phyloP scores from a whole-genome alignment of 352 stramenopile species.

The Globisporangium orthogonon region DNA sequence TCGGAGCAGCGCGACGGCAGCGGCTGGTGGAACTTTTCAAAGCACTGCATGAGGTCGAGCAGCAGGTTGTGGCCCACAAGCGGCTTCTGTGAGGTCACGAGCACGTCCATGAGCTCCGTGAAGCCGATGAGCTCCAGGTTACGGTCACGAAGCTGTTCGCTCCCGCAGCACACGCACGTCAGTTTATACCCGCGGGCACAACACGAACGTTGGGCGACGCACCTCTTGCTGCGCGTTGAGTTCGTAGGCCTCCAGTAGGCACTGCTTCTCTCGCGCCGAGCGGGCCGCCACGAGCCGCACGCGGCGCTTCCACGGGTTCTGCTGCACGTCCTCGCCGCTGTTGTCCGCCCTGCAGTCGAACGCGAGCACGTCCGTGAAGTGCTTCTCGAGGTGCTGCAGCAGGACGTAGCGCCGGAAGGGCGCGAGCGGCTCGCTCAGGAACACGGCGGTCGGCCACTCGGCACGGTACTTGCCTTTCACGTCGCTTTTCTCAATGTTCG shows the following conservation, averaged over 20 bases:
- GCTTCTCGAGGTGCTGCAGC: slow-evolving; percentile 37
- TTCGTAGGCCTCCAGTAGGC: slow-evolving; percentile 25
- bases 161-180: not conserved
- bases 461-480: slow-evolving; percentile 10
- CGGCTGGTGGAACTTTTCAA: slow-evolving; percentile 65
- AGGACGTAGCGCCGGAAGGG: slow-evolving; percentile 60
- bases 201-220: not conserved
- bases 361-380: slow-evolving; percentile 31
- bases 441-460: slow-evolving; percentile 21
- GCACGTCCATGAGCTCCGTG: slow-evolving; percentile 50
- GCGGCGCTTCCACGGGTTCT: slow-evolving; percentile 54
- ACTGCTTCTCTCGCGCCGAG: slow-evolving; percentile 18
- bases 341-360: slow-evolving; percentile 73
- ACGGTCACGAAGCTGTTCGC: slow-evolving; percentile 20
- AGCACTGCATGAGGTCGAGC: slow-evolving; percentile 78
- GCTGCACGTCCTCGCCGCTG: slow-evolving; percentile 13
- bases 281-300: slow-evolving; percentile 38
- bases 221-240: slow-evolving; percentile 24
- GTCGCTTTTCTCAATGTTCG: slow-evolving; percentile 16
- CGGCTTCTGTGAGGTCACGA: slow-evolving; percentile 35
- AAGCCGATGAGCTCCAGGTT: slow-evolving; percentile 63
- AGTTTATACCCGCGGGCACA: no score
- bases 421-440: slow-evolving; percentile 53
- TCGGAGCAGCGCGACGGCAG: slow-evolving; percentile 43
- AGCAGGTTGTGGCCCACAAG: slow-evolving; percentile 77